Evolutionary conservation across 2,329 filamentous ascomycete genomes (phyloP).

Genomic region (Epichloe festucae): DNA sequence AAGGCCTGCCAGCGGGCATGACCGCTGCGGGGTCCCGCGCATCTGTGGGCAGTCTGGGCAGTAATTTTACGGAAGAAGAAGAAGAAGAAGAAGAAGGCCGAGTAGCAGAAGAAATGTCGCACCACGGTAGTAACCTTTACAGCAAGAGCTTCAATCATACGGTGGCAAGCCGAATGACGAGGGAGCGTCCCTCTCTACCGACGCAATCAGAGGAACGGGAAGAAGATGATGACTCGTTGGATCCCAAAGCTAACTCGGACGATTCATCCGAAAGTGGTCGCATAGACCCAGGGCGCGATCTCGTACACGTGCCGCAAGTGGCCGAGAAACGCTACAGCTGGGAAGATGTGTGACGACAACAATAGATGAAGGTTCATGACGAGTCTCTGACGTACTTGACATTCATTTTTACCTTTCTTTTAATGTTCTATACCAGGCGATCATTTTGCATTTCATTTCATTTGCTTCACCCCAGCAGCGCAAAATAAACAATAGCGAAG

Average conservation of each 20-base stretch:
- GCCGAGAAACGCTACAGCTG: conserved; percentile 38
- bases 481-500: conserved; percentile 8
- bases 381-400: background rate
- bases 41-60: conserved; percentile 33
- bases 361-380: background rate
- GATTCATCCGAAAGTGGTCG: conserved; percentile 16
- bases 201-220: background rate
- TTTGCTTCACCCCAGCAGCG: background rate
- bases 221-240: background rate
- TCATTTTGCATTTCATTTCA: conserved; percentile 4
- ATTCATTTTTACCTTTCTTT: background rate
- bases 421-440: background rate
- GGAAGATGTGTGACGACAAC: conserved; percentile 25
- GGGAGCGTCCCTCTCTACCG: background rate
- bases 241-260: background rate
- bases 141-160: background rate
- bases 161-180: background rate
- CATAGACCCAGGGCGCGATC: conserved; percentile 30
- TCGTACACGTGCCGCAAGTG: conserved; percentile 38
- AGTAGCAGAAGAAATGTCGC: conserved; percentile 16
- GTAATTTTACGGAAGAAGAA: conserved; percentile 44
- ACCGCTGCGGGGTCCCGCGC: conserved; percentile 7
- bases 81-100: conserved; percentile 40
- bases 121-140: conserved; percentile 12
- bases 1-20: background rate